Percentiles rank a stretch among this genome's conserved stretches.
phyloP scores from a whole-genome alignment of 2,329 filamentous ascomycete species.

The Epichloe gansuensis region DNA sequence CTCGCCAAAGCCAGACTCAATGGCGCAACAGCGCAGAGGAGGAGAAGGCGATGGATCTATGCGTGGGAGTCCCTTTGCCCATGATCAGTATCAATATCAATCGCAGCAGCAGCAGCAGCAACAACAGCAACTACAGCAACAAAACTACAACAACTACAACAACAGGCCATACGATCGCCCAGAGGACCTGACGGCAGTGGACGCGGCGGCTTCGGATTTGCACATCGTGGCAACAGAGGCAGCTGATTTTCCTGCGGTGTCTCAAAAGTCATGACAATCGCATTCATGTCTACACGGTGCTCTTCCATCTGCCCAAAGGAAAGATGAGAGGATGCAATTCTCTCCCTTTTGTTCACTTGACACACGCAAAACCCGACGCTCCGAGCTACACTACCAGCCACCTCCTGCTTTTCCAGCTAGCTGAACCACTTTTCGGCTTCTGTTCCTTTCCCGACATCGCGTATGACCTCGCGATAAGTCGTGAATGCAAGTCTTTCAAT shows the following conservation, averaged over 20 bases:
- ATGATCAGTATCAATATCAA: slow-evolving; percentile 22
- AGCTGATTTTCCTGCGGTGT: slow-evolving; percentile 16
- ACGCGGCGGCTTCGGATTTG: slow-evolving; percentile 68
- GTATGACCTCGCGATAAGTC: slow-evolving; percentile 83
- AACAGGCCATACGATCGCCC: slow-evolving; percentile 61
- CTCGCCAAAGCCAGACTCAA: slow-evolving; percentile 48
- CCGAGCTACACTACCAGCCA: slow-evolving; percentile 57
- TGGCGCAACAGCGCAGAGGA: slow-evolving; percentile 29
- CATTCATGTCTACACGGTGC: slow-evolving; percentile 13
- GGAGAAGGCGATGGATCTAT: slow-evolving; percentile 24
- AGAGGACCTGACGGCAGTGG: slow-evolving; percentile 68
- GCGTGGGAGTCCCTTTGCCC: slow-evolving; percentile 29
- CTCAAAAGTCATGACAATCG: not conserved
- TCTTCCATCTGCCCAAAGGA: not conserved
- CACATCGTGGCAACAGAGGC: slow-evolving; percentile 41
- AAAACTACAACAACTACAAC: slow-evolving; percentile 42
- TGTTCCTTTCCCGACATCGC: slow-evolving; percentile 74
- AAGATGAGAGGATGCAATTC: not conserved
- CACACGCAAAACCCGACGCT: not conserved
- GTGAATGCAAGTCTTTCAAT: slow-evolving; percentile 68
- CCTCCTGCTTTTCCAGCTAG: slow-evolving; percentile 85
- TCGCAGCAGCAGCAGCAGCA: not conserved
- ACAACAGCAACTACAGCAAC: slow-evolving; percentile 40
- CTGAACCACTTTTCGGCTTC: slow-evolving; percentile 75
- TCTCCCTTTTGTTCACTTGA: not conserved